A percentile compares a stretch with the other conserved stretches of the same genome.
These are phyloP conservation scores for Licmophora abbreviata DNA, from an alignment of 108 stramenopile species.

Conservation along the genomic window DNA sequence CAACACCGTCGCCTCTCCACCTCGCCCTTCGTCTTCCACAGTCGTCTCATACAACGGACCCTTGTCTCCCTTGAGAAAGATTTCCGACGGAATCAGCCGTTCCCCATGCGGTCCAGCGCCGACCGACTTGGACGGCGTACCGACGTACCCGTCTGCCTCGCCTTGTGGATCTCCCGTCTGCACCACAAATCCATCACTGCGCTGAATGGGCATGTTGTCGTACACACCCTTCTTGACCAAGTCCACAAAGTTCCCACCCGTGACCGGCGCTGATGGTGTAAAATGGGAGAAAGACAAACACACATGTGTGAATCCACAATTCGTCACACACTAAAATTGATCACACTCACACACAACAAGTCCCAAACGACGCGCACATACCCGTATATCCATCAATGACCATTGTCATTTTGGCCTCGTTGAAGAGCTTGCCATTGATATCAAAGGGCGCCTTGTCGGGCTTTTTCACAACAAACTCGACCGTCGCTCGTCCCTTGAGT, in stretches of 20 bases:
- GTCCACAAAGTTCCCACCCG: conserved; percentile 91
- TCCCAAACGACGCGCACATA: conserved; percentile 18
- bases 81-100: conserved; percentile 90
- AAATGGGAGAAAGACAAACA: conserved; percentile 1
- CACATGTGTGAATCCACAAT: no score
- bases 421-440: conserved; percentile 70
- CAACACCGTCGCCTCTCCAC: conserved; percentile 87
- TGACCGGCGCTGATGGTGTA: conserved; percentile 69
- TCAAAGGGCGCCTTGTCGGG: conserved; percentile 65
- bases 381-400: conserved; percentile 89
- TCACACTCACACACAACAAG: no score
- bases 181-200: conserved; percentile 96
- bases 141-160: conserved; percentile 85
- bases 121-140: conserved; percentile 61
- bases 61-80: conserved; percentile 81
- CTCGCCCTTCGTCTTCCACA: conserved; percentile 93
- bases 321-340: no score
- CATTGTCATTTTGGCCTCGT: conserved; percentile 85
- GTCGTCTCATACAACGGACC: conserved; percentile 86
- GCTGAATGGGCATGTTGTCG: conserved; percentile 89
- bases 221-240: conserved; percentile 94
- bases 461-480: conserved; percentile 87
- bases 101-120: conserved; percentile 78
- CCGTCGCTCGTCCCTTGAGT: conserved; percentile 79
- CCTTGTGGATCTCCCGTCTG: conserved; percentile 94